These are phyloP conservation scores for Beta corolliflora DNA, from an alignment of 179 eudicot genomes.

Conservation along the genomic window DNA sequence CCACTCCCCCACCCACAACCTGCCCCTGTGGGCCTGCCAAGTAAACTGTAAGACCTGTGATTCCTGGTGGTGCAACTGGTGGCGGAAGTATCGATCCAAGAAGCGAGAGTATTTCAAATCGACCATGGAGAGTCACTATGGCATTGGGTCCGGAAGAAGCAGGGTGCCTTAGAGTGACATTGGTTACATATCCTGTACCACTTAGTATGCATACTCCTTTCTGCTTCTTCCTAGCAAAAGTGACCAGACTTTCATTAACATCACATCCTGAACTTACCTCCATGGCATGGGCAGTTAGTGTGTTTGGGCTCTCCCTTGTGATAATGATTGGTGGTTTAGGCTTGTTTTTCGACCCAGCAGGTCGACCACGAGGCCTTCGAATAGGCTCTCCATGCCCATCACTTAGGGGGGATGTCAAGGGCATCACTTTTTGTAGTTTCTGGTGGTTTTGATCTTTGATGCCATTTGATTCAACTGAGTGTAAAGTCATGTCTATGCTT, in stretches of 20 bases:
- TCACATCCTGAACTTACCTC: slow-evolving; percentile 39
- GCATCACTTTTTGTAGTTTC: slow-evolving; percentile 20
- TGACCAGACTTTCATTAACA: slow-evolving; percentile 32
- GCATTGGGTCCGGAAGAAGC: slow-evolving; percentile 37
- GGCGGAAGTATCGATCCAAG: slow-evolving; percentile 47
- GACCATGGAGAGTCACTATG: slow-evolving; percentile 43
- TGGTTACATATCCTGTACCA: slow-evolving; percentile 43
- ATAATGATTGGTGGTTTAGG: slow-evolving; percentile 49
- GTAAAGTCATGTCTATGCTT: slow-evolving; percentile 36
- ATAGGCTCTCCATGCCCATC: slow-evolving; percentile 29
- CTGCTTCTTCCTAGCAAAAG: slow-evolving; percentile 41
- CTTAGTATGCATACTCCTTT: slow-evolving; percentile 43
- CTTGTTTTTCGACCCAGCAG: slow-evolving; percentile 51
- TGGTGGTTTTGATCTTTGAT: slow-evolving; percentile 29
- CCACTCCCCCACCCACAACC: slow-evolving; percentile 49
- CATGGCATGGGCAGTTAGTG: slow-evolving; percentile 40
- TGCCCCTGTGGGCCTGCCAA: slow-evolving; percentile 48
- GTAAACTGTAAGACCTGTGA: slow-evolving; percentile 41
- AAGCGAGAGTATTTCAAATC: slow-evolving; percentile 43
- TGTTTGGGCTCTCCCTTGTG: slow-evolving; percentile 41
- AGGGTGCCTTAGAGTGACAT: slow-evolving; percentile 43
- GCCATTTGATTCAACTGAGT: slow-evolving; percentile 32
- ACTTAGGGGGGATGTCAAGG: neutral
- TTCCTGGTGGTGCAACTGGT: slow-evolving; percentile 43
- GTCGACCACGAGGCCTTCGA: slow-evolving; percentile 46